Percentiles rank a stretch among this genome's conserved stretches.
phyloP scores from a whole-genome alignment of 805 yeast genomes.

The Zygosaccharomyces pseudorouxii region DNA sequence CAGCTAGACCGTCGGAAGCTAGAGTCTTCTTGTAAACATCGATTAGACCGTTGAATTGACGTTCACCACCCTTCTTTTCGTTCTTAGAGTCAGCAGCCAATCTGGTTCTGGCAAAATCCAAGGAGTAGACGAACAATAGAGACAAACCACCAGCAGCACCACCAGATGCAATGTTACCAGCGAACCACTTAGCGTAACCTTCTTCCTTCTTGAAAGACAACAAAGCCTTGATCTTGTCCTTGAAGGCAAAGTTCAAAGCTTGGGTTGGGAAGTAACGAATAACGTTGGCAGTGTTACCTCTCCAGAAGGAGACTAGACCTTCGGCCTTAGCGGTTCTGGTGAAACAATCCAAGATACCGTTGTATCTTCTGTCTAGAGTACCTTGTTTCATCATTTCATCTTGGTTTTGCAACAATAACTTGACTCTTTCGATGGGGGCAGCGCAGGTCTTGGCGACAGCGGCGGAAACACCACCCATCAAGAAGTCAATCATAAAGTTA shows the following conservation, averaged over 20 bases:
- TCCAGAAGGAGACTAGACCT: slow-evolving; percentile 93
- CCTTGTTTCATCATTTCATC: slow-evolving; percentile 98
- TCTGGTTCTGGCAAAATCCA: slow-evolving; percentile 98
- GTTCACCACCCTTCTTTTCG: slow-evolving; percentile 77
- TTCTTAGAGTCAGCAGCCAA: slow-evolving; percentile 97
- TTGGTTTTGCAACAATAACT: slow-evolving; percentile 93
- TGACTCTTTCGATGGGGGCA: slow-evolving; percentile 96
- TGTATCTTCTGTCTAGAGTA: slow-evolving; percentile 79
- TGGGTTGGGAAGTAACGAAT: slow-evolving; percentile 99
- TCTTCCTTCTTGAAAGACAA: slow-evolving; percentile 97
- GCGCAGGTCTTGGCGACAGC: slow-evolving; percentile 98
- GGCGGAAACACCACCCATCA: slow-evolving; percentile 99
- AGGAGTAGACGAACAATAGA: slow-evolving; percentile 87
- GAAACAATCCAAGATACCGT: slow-evolving; percentile 92
- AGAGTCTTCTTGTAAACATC: slow-evolving; percentile 96
- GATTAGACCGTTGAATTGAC: slow-evolving; percentile 95
- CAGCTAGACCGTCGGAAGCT: slow-evolving; percentile 94
- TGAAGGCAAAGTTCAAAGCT: slow-evolving; percentile 97
- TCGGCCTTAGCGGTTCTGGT: slow-evolving; percentile 89
- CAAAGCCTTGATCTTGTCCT: slow-evolving; percentile 92
- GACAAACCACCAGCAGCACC: slow-evolving; percentile 98
- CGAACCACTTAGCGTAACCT: slow-evolving; percentile 89
- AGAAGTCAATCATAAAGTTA: slow-evolving; percentile 59
- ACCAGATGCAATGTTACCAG: slow-evolving; percentile 98
- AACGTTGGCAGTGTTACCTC: slow-evolving; percentile 99